Conservation (phyloP, 225 moss, liverwort and hornwort species). For the Sphagnum contortum region DNA sequence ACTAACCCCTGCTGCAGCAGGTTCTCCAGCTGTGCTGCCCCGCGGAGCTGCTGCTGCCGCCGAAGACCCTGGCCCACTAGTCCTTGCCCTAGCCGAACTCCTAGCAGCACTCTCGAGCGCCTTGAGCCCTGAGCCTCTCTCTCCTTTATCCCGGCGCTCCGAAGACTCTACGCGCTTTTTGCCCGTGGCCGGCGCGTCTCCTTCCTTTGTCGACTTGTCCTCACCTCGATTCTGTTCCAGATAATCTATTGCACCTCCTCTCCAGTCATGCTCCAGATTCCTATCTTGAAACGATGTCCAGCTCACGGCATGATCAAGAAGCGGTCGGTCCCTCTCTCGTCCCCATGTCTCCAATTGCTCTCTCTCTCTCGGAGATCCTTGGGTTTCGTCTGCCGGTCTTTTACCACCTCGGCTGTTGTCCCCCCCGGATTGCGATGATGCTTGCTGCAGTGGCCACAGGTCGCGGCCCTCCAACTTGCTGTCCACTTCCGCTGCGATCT, state of each 20-base stretch:
- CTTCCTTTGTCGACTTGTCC: too few species aligned
- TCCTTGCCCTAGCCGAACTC: too few species aligned
- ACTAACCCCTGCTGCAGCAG: too few species aligned
- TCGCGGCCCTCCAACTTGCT: not conserved
- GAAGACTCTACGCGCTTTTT: too few species aligned
- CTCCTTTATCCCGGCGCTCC: too few species aligned
- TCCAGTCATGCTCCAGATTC: too few species aligned
- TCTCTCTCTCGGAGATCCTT: conserved; percentile 2
- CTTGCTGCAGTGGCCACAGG: conserved; percentile 3
- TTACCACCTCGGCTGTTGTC: conserved; percentile 9
- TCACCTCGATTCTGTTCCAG: too few species aligned
- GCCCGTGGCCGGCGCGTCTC: too few species aligned
- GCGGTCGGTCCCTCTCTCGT: not conserved
- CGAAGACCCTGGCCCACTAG: not conserved
- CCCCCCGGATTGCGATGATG: conserved; percentile 8
- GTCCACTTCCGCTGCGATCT: conserved; percentile 3
- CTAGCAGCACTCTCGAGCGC: conserved; percentile 23
- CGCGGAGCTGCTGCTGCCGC: conserved; percentile 13
- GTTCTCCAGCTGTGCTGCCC: conserved; percentile 5
- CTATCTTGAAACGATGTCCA: too few species aligned
- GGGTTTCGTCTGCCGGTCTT: not conserved
- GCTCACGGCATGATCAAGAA: too few species aligned
- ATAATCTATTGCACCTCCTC: too few species aligned
- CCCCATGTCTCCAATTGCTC: conserved; percentile 31
- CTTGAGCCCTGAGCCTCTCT: conserved; percentile 3